Conservation (phyloP, 2,329 filamentous ascomycete species). For the Leptographium galeiforme region DNA sequence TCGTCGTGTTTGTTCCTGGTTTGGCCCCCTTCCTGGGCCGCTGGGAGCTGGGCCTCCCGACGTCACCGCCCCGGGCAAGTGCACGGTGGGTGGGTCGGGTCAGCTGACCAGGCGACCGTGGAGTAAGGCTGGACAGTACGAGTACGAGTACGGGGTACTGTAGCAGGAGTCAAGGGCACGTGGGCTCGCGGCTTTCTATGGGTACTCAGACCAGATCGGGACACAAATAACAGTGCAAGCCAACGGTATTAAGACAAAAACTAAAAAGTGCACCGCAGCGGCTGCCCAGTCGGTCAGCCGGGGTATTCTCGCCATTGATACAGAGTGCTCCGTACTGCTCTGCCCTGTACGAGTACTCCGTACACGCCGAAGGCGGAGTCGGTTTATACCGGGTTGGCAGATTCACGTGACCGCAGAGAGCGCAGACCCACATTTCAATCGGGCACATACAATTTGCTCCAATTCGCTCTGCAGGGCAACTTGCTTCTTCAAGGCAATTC, state of each 20-base stretch:
- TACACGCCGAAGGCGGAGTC: not conserved
- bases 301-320: no score
- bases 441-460: not conserved
- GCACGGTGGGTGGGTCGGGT: not conserved
- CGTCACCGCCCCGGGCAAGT: slow-evolving; percentile 4
- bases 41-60: not conserved
- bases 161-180: no score
- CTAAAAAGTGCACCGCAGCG: no score
- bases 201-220: no score
- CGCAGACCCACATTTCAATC: not conserved
- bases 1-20: not conserved
- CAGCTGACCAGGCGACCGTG: not conserved
- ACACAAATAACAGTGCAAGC: no score
- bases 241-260: no score
- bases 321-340: no score
- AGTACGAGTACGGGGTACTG: not conserved
- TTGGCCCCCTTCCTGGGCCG: not conserved
- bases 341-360: no score
- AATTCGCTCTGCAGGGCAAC: not conserved
- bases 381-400: not conserved
- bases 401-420: not conserved
- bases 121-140: not conserved
- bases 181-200: no score
- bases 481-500: not conserved
- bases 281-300: no score